Conservation (phyloP, 805 yeast genomes). For the Saccharomycopsis oosterbeekiorum region DNA sequence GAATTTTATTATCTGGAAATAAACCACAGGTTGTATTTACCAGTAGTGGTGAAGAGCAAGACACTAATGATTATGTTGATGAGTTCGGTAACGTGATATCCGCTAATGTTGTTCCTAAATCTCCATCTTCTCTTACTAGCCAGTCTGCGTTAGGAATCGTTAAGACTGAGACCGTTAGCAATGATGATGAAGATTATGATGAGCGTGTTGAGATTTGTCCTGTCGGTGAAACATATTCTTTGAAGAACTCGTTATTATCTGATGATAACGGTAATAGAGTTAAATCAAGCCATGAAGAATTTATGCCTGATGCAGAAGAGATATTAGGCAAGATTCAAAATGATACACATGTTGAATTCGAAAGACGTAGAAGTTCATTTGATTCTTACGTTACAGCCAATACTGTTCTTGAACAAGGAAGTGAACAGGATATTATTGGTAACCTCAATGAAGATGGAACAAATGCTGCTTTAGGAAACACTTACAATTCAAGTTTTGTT, state of each 20-base stretch:
- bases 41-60: constrained; percentile 28
- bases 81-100: constrained; percentile 31
- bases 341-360: not conserved
- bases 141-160: not conserved
- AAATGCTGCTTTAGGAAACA: constrained; percentile 8
- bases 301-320: constrained; percentile 1
- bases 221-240: not conserved
- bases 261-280: not conserved
- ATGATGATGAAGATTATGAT: not conserved
- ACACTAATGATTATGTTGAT: constrained; percentile 30
- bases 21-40: not conserved
- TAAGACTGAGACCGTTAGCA: not conserved
- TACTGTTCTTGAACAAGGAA: constrained; percentile 14
- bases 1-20: not conserved
- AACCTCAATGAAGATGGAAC: too few relatives aligned
- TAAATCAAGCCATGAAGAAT: not conserved
- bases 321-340: not conserved
- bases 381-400: constrained; percentile 12
- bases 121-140: not conserved
- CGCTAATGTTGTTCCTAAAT: not conserved
- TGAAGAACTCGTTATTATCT: not conserved
- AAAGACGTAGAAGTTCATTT: constrained; percentile 3
- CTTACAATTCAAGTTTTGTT: not conserved
- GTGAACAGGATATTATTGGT: too few relatives aligned
- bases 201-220: not conserved